phyloP scores from a whole-genome alignment of 768 basidiomycete genomes.

The Paxillus rubicundulus region DNA sequence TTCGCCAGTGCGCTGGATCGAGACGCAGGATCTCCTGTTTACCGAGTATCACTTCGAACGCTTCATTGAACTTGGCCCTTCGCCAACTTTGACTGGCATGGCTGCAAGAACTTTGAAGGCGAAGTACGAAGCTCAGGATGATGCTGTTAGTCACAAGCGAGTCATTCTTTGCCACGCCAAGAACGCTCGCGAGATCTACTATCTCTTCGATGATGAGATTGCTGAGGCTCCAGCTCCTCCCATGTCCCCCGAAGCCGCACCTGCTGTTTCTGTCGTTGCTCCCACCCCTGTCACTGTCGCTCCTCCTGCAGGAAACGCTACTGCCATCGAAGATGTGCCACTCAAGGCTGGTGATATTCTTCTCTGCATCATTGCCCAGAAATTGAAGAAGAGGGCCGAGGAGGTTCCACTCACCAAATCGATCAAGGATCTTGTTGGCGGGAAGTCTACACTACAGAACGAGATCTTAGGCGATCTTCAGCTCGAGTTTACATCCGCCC shows the following conservation, averaged over 20 bases:
- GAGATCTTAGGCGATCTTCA: conserved; percentile 97
- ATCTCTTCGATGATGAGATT: conserved; percentile 89
- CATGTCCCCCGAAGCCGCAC: conserved; percentile 29
- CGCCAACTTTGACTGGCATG: conserved; percentile 95
- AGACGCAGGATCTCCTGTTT: conserved; percentile 96
- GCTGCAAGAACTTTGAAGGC: conserved; percentile 85
- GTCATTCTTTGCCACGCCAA: conserved; percentile 91
- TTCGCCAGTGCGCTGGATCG: conserved; percentile 98
- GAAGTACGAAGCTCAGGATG: conserved; percentile 90
- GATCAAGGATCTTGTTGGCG: conserved; percentile 97
- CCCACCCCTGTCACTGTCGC: conserved; percentile 42
- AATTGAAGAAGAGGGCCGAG: conserved; percentile 91
- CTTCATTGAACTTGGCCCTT: conserved; percentile 93
- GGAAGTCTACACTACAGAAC: conserved; percentile 98
- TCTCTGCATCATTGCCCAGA: conserved; percentile 88
- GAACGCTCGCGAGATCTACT: conserved; percentile 96
- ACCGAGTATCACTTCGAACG: conserved; percentile 84
- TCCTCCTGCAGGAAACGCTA: conserved; percentile 59
- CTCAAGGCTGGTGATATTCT: conserved; percentile 90
- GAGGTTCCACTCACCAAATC: conserved; percentile 91
- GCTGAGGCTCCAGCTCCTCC: conserved; percentile 38
- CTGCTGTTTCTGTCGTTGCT: conserved; percentile 40
- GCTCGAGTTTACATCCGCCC: conserved; percentile 90
- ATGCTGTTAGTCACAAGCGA: conserved; percentile 75
- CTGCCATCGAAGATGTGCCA: conserved; percentile 84